Evolutionary conservation across 306 rosid species (phyloP).

Genomic region (Dicorynia guianensis): DNA sequence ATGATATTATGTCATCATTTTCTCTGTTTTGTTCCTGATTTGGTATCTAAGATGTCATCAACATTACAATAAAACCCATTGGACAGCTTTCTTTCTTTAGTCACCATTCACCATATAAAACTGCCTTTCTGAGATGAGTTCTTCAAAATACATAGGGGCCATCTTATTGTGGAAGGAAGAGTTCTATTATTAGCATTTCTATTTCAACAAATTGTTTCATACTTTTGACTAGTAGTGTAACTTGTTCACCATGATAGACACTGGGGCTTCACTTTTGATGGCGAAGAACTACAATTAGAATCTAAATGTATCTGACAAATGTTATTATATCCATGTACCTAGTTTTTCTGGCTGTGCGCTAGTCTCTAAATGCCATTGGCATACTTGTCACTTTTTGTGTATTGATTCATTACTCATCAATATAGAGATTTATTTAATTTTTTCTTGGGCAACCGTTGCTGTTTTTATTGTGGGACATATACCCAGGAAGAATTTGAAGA

Average conservation of each 20-base stretch:
- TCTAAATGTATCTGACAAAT: neutral
- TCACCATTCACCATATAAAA: constrained; percentile 1
- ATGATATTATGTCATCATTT: neutral
- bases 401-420: neutral
- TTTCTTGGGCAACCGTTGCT: neutral
- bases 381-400: constrained; percentile 1
- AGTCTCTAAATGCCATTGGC: neutral
- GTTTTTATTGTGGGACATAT: constrained; percentile 29
- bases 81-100: neutral
- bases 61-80: neutral
- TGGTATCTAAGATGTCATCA: neutral
- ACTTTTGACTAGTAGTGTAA: neutral
- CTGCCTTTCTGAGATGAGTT: neutral
- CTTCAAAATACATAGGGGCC: neutral
- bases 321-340: neutral
- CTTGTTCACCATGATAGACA: neutral
- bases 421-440: neutral
- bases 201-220: neutral
- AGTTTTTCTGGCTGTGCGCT: neutral
- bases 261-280: neutral
- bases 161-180: neutral
- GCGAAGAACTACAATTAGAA: neutral
- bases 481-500: constrained; percentile 80
- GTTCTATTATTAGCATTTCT: neutral
- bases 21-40: neutral